Evolutionary conservation across 1,284 basidiomycete genomes (phyloP).

Genomic region (Microbotryum scabiosae): DNA sequence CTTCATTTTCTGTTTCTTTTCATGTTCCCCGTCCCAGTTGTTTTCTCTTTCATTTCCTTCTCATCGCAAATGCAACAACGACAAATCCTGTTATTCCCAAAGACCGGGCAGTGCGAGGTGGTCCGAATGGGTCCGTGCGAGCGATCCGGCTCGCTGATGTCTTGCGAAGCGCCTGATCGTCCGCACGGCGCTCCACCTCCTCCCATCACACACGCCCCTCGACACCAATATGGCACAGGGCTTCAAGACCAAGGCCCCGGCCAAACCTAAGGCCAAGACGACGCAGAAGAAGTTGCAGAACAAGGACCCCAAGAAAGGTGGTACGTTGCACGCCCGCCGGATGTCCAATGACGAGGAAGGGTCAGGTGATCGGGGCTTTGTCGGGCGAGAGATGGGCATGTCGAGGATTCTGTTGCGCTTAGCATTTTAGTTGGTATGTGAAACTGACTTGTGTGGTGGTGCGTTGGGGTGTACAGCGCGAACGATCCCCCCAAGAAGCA

Average conservation of each 20-base stretch:
- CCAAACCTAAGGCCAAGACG: slow-evolving; percentile 11
- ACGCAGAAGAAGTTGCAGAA: slow-evolving; percentile 21
- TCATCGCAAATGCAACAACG: no score
- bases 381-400: neutral
- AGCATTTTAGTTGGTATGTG: neutral
- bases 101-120: neutral
- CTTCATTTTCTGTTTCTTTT: no score
- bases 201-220: neutral
- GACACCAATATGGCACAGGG: slow-evolving; percentile 14
- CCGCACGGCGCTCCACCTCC: no score
- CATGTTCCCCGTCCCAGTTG: no score
- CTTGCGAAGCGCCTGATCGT: no score
- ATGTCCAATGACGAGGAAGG: neutral
- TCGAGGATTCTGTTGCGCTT: neutral
- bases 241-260: slow-evolving; percentile 18
- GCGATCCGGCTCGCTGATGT: neutral
- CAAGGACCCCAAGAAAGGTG: slow-evolving; percentile 23
- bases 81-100: no score
- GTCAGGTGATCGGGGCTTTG: no score
- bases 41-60: no score
- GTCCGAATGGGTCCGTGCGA: neutral
- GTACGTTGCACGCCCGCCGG: neutral
- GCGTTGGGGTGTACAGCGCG: slow-evolving; percentile 5
- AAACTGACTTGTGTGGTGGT: neutral
- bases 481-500: slow-evolving; percentile 22